Evolutionary conservation across 2,329 filamentous ascomycete species (phyloP), one percentile per base, ranked within the genome.

Genomic region (Thielaviopsis cerberus): DNA sequence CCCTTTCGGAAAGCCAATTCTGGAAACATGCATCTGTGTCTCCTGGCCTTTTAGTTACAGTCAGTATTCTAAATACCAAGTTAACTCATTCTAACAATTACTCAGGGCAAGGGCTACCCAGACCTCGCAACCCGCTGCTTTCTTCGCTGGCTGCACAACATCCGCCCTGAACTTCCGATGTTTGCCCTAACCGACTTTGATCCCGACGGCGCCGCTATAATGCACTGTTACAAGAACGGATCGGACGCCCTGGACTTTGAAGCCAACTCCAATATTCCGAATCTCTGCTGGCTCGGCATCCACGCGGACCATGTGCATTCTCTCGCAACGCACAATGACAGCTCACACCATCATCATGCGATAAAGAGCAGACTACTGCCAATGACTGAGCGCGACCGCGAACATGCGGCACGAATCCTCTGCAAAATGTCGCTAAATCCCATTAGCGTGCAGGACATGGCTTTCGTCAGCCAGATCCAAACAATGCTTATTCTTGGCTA

Each of bases 61-160:
- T 84, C 71, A 37, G 70, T 45, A 20, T 6, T 13, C 8, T 57
- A 1, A 17, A 54, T 3, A 50, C 15, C 23, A 4, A 15, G 25
- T 20, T 23, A n/a, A 0, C 17, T 56, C 15, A 11, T 23, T 37
- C 51, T 60, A 26, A 61, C 53, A 15, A 13, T 13, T 5, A 41
- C 23, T 3, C 57, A 88, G 83, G 87, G 81, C 0, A 92, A 90
- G 73, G 88, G 88, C 1, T 92, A 88, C 65, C 86, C 88, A 0
- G 88, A 92, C 63, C 71, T 91, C 53, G 75, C 77, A 1, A 88
- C 86, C 0, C 74, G 85, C 7, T 74, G 75, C 17, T 82, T 91
- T 57, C 70, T 91, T 1, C 73, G 75, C 50, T 66, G 73, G 13
- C 57, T 88, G 1, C 74, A 77, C 41, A 66, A 64, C 0, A 68